Base-by-base conservation (phyloP, 202 grass and related monocot genomes). In the Alloteropsis angusta region DNA sequence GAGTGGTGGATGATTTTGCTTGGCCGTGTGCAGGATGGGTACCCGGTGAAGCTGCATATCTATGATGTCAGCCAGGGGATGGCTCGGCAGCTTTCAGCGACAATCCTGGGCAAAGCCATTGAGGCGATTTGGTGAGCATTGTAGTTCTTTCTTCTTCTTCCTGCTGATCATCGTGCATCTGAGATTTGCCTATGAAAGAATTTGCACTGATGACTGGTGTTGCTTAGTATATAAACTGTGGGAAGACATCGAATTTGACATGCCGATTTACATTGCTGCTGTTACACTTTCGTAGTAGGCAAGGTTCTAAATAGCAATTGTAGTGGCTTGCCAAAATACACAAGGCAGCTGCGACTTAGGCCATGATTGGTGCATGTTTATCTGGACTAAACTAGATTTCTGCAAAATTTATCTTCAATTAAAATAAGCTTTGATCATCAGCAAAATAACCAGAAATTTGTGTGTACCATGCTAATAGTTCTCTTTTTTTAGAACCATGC, bases 51-150 rank as follows among this genome's bases (percentile, higher is more conserved):
- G 68, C 87, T 97, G 60, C 86, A 92, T 73, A 65, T 92, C 16
- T 94, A 97, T 23, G 95, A 94, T 84, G 78, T 97, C 8, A 97
- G 89, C 78, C 91, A 85, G 61, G 89, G 95, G 47, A 85, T 97
- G 63, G 91, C 91, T 44, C 80, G 87, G 56, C 89, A 94, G 77
- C 80, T 97, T 21, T 92, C 91, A 1, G 66, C 77, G 0, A 87
- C 89, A 38, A 82, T 88, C 66, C 77, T 94, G 5, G 87, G 87
- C 63, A 92, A 94, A 66, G 41, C 83, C 32, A 83, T 97, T 13
- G 89, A 97, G 35, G 94, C 85, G 12, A 85, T 97, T 47, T 97
- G 94, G 94, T 97, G 79, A 87, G 74, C 45, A 63, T 78, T 43
- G n/a, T 52, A 23, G 23, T 61, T 35, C 23, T 61, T 11, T 71